Conservation (phyloP, 371 early-diverging fungal species). For the Mortierella sp. region DNA sequence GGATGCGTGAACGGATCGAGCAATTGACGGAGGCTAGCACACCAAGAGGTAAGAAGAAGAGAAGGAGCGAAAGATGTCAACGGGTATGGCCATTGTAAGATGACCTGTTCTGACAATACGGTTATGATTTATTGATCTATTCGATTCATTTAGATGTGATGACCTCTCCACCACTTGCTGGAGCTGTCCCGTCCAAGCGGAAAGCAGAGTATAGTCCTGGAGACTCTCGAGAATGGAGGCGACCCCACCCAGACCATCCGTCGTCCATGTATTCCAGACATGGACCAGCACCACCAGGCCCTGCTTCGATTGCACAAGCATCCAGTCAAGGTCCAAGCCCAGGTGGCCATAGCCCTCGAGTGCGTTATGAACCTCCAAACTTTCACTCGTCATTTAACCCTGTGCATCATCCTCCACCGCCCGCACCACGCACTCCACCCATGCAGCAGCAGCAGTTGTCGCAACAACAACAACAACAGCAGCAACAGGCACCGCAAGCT, state of each 20-base stretch:
- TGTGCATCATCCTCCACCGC: conserved; percentile 10
- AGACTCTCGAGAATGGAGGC: conserved; percentile 35
- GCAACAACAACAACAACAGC: conserved; percentile 9
- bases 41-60: conserved; percentile 17
- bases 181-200: conserved; percentile 41
- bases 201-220: conserved; percentile 37
- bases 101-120: not conserved
- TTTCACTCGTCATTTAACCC: conserved; percentile 36
- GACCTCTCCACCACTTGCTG: conserved; percentile 35
- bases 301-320: not conserved
- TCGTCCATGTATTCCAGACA: conserved; percentile 14
- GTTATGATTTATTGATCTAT: not conserved
- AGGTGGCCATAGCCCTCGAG: conserved; percentile 11
- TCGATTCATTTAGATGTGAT: conserved; percentile 16
- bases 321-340: conserved; percentile 10
- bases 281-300: conserved; percentile 9
- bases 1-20: conserved; percentile 51
- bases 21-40: conserved; percentile 27
- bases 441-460: conserved; percentile 10
- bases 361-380: conserved; percentile 27
- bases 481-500: not conserved
- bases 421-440: conserved; percentile 2
- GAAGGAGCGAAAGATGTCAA: not conserved
- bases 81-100: not conserved
- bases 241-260: conserved; percentile 16